phyloP scores from a whole-genome alignment of 495 filamentous ascomycete species.

The Tirmania nivea region DNA sequence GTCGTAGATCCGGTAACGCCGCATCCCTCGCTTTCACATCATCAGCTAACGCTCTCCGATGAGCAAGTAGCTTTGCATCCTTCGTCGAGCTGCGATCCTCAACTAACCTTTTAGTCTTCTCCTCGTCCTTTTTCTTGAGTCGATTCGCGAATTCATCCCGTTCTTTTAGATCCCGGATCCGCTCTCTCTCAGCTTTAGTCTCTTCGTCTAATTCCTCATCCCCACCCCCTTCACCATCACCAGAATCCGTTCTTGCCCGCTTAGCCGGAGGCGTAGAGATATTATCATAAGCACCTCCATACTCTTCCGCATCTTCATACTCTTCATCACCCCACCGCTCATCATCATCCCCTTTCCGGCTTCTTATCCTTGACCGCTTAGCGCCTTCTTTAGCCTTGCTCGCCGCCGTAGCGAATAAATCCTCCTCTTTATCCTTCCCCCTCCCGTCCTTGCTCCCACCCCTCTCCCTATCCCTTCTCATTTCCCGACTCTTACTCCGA shows the following conservation, averaged over 20 bases:
- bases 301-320: conserved; percentile 26
- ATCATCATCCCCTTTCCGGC: conserved; percentile 39
- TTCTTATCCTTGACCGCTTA: conserved; percentile 30
- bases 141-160: conserved; percentile 55
- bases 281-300: conserved; percentile 21
- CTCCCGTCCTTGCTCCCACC: conserved; percentile 19
- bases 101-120: conserved; percentile 46
- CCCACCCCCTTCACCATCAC: conserved; percentile 27
- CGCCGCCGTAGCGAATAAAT: conserved; percentile 23
- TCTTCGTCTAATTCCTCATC: conserved; percentile 38
- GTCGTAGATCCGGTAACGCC: conserved; percentile 52
- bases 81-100: conserved; percentile 41
- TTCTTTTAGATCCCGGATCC: conserved; percentile 43
- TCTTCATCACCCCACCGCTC: conserved; percentile 70
- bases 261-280: conserved; percentile 31
- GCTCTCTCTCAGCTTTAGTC: conserved; percentile 32
- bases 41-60: conserved; percentile 40
- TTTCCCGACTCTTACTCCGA: conserved; percentile 17
- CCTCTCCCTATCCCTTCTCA: conserved; percentile 19
- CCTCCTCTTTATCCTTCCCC: conserved; percentile 17
- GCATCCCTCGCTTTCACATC: conserved; percentile 38
- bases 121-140: conserved; percentile 44
- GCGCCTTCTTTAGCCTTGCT: conserved; percentile 25
- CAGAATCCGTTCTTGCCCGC: conserved; percentile 35
- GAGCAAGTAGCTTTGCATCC: conserved; percentile 34